Evolutionary conservation across 164 flowering plant species (phyloP), one percentile per base, ranked within the genome.

Genomic region (Kingdonia uniflora): DNA sequence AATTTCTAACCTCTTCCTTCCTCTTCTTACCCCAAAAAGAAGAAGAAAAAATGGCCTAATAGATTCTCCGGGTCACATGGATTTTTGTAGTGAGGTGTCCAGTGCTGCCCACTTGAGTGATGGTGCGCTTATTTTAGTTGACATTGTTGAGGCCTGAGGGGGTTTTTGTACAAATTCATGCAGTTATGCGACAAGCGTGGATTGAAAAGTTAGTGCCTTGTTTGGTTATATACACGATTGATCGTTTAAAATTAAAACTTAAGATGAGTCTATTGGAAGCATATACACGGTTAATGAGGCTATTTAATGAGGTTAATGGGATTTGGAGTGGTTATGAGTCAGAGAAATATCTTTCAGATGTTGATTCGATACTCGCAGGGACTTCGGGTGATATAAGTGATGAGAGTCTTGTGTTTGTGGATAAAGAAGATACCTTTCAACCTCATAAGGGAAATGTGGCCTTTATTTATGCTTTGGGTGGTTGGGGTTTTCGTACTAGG

Each of bases 371-470:
- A 19, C 80, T 85, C 35, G 79, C 86, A 2, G 51, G 14, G 42
- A 4, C 35, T 29, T 3, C 6, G 4, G 35, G 35, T 3, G 78
- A 75, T 19, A 50, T 54, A 33, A 73, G 49, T 37, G 76, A 75
- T 42, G 87, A 78, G 52, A 64, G 60, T 62, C 42, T 54, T 15
- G 89, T 79, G 69, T 48, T 71, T 33, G 21, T 78, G 8, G 97
- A 87, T 69, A 89, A 84, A 64, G 96, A 85, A 59, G 91, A 81
- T 50, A 78, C 82, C 0, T 88, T 88, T 56, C 97, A 81, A 60
- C 97, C 97, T 0, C 95, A 87, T 64, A 87, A 87, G 62, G 96
- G 94, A 12, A 87, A 90, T 77, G 96, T 90, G 29, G 87, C 71
- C 0, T 90, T 90, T 71, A 95, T 70, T 0, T 90, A 96, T 74